Conservation (phyloP, 2,329 filamentous ascomycete species). For the Ophiostoma ips region DNA sequence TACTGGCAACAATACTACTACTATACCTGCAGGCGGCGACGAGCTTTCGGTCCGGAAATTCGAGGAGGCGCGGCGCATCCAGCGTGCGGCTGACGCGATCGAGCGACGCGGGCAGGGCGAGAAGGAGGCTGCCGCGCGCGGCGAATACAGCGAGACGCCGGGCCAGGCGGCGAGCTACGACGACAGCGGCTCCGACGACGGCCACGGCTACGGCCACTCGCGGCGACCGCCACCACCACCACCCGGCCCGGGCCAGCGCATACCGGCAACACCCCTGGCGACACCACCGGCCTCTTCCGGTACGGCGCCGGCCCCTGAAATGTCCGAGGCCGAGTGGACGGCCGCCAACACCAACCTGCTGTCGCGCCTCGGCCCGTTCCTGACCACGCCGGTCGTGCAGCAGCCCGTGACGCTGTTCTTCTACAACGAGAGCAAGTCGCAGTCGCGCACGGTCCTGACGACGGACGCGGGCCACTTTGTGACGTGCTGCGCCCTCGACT, state of each 20-base stretch:
- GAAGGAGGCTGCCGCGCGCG: constrained; percentile 53
- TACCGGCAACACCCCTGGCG: constrained; percentile 19
- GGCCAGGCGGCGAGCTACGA: constrained; percentile 18
- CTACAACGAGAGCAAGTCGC: constrained; percentile 72
- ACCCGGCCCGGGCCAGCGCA: constrained; percentile 1
- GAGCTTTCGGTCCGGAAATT: constrained; percentile 25
- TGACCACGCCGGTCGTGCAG: constrained; percentile 67
- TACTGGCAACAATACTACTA: too few species aligned
- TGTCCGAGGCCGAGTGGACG: neutral
- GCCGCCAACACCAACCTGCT: constrained; percentile 47
- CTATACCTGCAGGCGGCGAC: constrained; percentile 10
- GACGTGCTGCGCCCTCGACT: constrained; percentile 67
- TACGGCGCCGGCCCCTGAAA: constrained; percentile 5
- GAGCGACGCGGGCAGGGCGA: constrained; percentile 58
- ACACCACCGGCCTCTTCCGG: neutral
- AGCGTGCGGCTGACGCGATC: constrained; percentile 63
- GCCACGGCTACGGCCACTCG: constrained; percentile 11
- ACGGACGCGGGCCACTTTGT: constrained; percentile 83
- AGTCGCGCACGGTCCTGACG: constrained; percentile 72
- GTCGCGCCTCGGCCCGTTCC: constrained; percentile 75
- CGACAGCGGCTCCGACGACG: constrained; percentile 28
- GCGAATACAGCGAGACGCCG: constrained; percentile 59
- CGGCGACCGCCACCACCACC: neutral
- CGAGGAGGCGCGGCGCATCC: constrained; percentile 51
- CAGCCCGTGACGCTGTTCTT: constrained; percentile 86